Percentiles rank a stretch among this genome's conserved stretches.
phyloP scores from a whole-genome alignment of 2,329 filamentous ascomycete genomes.

The Alternaria sp. region DNA sequence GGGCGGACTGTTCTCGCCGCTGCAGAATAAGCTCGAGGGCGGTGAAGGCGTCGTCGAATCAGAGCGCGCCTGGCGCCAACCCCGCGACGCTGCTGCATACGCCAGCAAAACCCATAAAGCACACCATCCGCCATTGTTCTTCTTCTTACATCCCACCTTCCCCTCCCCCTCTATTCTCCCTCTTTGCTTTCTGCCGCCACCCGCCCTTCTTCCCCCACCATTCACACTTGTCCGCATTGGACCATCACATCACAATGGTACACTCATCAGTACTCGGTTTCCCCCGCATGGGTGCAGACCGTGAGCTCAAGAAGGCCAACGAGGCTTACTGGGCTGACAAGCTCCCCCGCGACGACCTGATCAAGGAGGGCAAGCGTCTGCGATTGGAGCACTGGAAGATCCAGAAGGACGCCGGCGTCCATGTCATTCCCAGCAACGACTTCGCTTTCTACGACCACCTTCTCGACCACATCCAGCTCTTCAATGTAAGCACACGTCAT shows the following conservation, averaged over 20 bases:
- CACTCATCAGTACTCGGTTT: constrained; percentile 87
- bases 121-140: constrained; percentile 43
- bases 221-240: constrained; percentile 23
- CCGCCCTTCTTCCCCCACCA: constrained; percentile 18
- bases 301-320: constrained; percentile 99
- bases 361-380: constrained; percentile 95
- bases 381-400: constrained; percentile 99
- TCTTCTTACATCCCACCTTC: constrained; percentile 6
- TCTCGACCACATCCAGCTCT: constrained; percentile 97
- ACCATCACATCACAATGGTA: constrained; percentile 54
- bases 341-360: constrained; percentile 87
- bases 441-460: constrained; percentile 99
- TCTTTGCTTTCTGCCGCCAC: background rate
- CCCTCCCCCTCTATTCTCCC: constrained; percentile 17
- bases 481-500: constrained; percentile 73
- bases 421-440: constrained; percentile 99
- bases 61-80: constrained; percentile 9
- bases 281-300: constrained; percentile 96
- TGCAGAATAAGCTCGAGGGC: constrained; percentile 11
- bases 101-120: constrained; percentile 47
- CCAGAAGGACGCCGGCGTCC: constrained; percentile 97
- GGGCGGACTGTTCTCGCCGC: constrained; percentile 6
- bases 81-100: constrained; percentile 19
- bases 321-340: constrained; percentile 98
- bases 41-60: constrained; percentile 15